Percentiles rank a stretch among this genome's conserved stretches.
These are phyloP conservation scores for Lentinula lateritia DNA, from an alignment of 768 basidiomycete genomes.

Conservation along the genomic window DNA sequence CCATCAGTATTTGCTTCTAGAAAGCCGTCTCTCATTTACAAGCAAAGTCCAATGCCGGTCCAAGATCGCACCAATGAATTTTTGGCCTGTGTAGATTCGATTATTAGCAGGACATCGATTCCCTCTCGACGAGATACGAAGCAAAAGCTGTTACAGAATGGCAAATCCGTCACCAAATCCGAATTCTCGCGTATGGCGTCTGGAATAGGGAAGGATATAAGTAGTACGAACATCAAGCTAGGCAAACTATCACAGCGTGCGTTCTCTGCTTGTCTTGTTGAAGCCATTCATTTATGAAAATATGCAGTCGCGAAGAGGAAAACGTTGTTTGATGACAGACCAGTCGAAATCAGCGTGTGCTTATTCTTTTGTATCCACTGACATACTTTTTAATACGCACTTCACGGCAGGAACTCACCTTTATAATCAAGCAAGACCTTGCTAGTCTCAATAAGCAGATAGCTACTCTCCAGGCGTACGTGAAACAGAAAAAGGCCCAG, in stretches of 20 bases:
- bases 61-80: slow-evolving; percentile 95
- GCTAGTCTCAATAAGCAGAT: slow-evolving; percentile 96
- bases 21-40: not conserved
- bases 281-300: slow-evolving; percentile 1
- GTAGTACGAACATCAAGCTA: slow-evolving; percentile 82
- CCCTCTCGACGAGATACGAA: slow-evolving; percentile 57
- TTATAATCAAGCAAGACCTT: slow-evolving; percentile 99
- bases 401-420: slow-evolving; percentile 77
- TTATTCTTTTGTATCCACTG: not conserved
- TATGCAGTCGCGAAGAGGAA: slow-evolving; percentile 92
- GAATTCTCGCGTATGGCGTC: slow-evolving; percentile 93
- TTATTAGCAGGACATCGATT: slow-evolving; percentile 66
- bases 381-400: not conserved
- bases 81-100: slow-evolving; percentile 86
- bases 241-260: slow-evolving; percentile 92
- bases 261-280: slow-evolving; percentile 22
- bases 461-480: slow-evolving; percentile 78
- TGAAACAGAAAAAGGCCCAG: slow-evolving; percentile 66
- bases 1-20: not conserved
- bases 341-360: slow-evolving; percentile 93
- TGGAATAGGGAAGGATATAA: slow-evolving; percentile 91
- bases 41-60: slow-evolving; percentile 53
- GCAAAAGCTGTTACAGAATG: slow-evolving; percentile 63
- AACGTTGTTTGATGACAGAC: slow-evolving; percentile 97
- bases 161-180: slow-evolving; percentile 49